These are phyloP conservation scores for Solanum dulcamara DNA, from an alignment of 257 asterid genomes.

Conservation along the genomic window DNA sequence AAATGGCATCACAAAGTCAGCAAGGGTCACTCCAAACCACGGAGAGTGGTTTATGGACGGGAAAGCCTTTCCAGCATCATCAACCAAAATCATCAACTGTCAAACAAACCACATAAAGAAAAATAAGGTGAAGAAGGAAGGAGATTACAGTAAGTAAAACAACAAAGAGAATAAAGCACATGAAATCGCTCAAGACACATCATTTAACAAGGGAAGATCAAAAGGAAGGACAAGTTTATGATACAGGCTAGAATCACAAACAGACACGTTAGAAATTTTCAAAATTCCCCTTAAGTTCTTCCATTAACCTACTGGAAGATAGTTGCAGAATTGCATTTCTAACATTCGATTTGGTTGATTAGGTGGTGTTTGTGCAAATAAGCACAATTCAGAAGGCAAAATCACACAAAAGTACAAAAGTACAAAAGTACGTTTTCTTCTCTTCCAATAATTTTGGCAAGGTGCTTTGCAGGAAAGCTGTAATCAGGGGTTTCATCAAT, in stretches of 20 bases:
- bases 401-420: not conserved
- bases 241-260: not conserved
- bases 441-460: not conserved
- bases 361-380: not conserved
- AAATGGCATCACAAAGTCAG: conserved; percentile 95
- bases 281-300: not conserved
- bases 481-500: not conserved
- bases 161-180: not conserved
- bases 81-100: conserved; percentile 89
- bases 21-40: conserved; percentile 89
- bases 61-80: conserved; percentile 87
- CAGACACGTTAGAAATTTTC: not conserved
- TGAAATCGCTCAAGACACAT: not conserved
- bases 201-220: not conserved
- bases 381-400: not conserved
- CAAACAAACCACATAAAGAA: not conserved
- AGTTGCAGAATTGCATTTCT: not conserved
- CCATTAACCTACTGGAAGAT: not conserved
- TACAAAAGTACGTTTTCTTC: not conserved
- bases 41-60: conserved; percentile 87
- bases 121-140: not conserved
- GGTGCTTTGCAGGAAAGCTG: not conserved
- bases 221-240: not conserved
- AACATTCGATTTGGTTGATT: not conserved
- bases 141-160: not conserved